Evolutionary conservation across 1,139 yeast species (phyloP).

Genomic region (Yamadazyma sp.): DNA sequence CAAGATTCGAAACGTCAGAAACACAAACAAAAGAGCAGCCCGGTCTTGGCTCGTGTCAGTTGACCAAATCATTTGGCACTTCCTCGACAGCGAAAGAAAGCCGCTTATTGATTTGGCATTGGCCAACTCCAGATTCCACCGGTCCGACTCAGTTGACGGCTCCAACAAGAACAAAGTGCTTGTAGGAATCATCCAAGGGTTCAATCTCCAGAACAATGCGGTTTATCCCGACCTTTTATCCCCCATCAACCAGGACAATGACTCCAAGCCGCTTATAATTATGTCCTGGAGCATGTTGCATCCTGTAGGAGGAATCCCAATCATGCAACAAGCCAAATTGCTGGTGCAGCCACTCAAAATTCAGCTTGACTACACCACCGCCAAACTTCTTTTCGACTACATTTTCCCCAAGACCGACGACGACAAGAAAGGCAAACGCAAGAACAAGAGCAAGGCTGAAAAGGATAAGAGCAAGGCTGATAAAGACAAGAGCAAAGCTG

Average conservation of each 20-base stretch:
- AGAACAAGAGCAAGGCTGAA: not conserved
- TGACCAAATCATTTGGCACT: constrained; percentile 72
- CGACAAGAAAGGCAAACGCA: constrained; percentile 5
- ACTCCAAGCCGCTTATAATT: constrained; percentile 41
- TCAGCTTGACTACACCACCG: constrained; percentile 70
- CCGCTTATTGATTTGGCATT: constrained; percentile 77
- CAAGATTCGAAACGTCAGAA: constrained; percentile 43
- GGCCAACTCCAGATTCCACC: constrained; percentile 59
- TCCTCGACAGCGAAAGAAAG: constrained; percentile 56
- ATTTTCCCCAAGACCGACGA: constrained; percentile 54
- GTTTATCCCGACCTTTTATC: constrained; percentile 71
- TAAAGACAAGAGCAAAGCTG: too few relatives aligned
- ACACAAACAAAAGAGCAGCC: constrained; percentile 27
- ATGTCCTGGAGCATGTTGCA: constrained; percentile 72
- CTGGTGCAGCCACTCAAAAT: constrained; percentile 68
- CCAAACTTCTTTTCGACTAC: constrained; percentile 61
- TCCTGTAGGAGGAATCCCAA: constrained; percentile 85
- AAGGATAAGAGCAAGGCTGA: too few relatives aligned
- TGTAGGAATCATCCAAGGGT: constrained; percentile 66
- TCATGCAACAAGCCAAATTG: constrained; percentile 47
- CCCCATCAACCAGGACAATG: constrained; percentile 36
- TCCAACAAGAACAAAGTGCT: constrained; percentile 61
- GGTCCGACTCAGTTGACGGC: constrained; percentile 54
- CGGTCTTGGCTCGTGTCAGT: constrained; percentile 42
- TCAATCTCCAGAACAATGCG: constrained; percentile 61